Base-by-base conservation (phyloP, 1,284 basidiomycete genomes). In the Heterobasidion parviporum region DNA sequence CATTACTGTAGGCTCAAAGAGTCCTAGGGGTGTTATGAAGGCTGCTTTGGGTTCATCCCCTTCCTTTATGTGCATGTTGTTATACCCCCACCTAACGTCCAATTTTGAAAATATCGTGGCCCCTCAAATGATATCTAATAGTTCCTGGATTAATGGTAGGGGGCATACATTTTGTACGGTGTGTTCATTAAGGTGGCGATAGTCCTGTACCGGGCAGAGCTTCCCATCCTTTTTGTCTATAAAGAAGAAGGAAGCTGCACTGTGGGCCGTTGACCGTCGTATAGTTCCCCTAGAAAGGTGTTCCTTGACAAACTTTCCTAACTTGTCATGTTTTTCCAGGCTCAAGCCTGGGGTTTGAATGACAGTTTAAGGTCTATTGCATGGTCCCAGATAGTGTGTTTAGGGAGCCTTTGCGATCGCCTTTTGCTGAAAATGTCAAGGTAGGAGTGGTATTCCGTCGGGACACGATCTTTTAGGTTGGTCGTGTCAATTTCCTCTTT, bases 171-270 rank as follows among this genome's bases (percentile, higher is more conserved):
- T 56, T 34, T 47, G 54, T 10, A 56, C 36, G 1, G 52, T 58
- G 1, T 63, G 52, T 1, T 66, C 60, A 50, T 59, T 59, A 0
- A 59, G 52, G 2, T 47, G 8, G 9, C 52, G 52, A 45, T 59
- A 59, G 38, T 59, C 57, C 65, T 32, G 43, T 6, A 56, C 33
- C 1, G 50, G 55, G 32, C n/a, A 47, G 50, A 8, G 3, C 15
- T 15, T 50, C 43, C 36, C 33, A n/a, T 33, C 36, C 41, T 41
- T 56, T 53, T 20, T 56, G 47, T 7, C 4, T 41, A 41, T 12
- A 6, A 41, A 41, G 38, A 41, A 41, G 4, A 26, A 26, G 26
- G 2, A 5, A 3, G 26, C 26, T 26, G 4, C 4, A 3, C 26
- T 26, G 3, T 26, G 4, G 2, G 3, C 2, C 0, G 3, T 26